Conservation (phyloP, 2,329 filamentous ascomycete genomes). For the Ramularia collo-cygni region DNA sequence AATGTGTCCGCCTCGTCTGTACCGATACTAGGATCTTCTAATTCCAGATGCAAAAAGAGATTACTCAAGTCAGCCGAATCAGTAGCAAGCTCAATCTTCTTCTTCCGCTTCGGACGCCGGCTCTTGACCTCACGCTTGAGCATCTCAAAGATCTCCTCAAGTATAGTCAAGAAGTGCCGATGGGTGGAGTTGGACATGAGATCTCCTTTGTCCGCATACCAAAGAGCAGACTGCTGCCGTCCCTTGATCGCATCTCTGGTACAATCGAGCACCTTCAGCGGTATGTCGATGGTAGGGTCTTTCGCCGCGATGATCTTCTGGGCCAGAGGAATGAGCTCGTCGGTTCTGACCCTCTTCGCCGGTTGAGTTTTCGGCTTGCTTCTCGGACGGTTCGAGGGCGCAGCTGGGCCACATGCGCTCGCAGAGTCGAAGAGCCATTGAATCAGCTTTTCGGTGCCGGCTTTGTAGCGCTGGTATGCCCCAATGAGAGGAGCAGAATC, state of each 20-base stretch:
- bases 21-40: background rate
- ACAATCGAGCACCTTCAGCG: conserved; percentile 3
- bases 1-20: background rate
- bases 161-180: conserved; percentile 1
- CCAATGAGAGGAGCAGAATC: no score
- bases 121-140: background rate
- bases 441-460: no score
- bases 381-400: background rate
- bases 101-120: conserved; percentile 1
- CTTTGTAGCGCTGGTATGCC: no score
- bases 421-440: no score
- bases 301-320: background rate
- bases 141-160: background rate
- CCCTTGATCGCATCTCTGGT: conserved; percentile 5
- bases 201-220: no score
- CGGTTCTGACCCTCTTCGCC: background rate
- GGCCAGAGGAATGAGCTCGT: conserved; percentile 1
- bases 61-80: conserved; percentile 2
- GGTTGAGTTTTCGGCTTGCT: background rate
- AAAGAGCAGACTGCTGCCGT: background rate
- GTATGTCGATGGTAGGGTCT: conserved; percentile 6
- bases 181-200: conserved; percentile 3
- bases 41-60: conserved; percentile 1
- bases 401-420: no score
- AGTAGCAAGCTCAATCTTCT: conserved; percentile 3